Evolutionary conservation across 257 asterid species (phyloP).

Genomic region (Gentiana macrophylla): DNA sequence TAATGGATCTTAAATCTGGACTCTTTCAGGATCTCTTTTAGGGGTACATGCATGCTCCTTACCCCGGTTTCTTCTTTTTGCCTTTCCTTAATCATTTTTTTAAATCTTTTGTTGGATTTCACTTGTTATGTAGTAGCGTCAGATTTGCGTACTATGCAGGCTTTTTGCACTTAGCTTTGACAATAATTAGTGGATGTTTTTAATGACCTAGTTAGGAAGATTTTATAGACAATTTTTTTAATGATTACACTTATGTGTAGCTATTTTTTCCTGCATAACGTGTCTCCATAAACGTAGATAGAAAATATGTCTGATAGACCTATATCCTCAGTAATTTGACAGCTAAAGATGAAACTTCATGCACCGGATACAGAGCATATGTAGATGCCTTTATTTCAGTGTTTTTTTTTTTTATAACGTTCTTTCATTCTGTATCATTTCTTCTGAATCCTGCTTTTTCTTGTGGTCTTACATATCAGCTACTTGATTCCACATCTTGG

Average conservation of each 20-base stretch:
- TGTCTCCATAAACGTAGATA: no score
- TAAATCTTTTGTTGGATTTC: not conserved
- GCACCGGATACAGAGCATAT: no score
- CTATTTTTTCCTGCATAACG: no score
- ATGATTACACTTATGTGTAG: no score
- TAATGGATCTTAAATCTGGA: constrained; percentile 38
- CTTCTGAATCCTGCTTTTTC: not conserved
- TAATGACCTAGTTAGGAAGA: no score
- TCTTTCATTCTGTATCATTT: constrained; percentile 20
- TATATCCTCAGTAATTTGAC: no score
- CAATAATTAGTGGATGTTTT: no score
- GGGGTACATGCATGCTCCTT: constrained; percentile 66
- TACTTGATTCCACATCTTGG: constrained; percentile 87
- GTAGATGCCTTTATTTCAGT: not conserved
- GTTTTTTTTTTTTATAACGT: constrained; percentile 1
- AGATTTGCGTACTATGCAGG: constrained; percentile 1
- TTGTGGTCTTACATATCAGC: constrained; percentile 28
- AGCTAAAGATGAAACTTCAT: no score
- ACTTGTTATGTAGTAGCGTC: not conserved
- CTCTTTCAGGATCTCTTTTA: constrained; percentile 53
- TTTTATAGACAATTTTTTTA: no score
- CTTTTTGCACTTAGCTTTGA: not conserved
- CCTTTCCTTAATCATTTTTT: constrained; percentile 2
- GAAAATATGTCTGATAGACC: no score
- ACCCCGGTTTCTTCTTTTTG: constrained; percentile 28